phyloP scores from a whole-genome alignment of 1,284 basidiomycete genomes.

The Veloboletus limbatus region DNA sequence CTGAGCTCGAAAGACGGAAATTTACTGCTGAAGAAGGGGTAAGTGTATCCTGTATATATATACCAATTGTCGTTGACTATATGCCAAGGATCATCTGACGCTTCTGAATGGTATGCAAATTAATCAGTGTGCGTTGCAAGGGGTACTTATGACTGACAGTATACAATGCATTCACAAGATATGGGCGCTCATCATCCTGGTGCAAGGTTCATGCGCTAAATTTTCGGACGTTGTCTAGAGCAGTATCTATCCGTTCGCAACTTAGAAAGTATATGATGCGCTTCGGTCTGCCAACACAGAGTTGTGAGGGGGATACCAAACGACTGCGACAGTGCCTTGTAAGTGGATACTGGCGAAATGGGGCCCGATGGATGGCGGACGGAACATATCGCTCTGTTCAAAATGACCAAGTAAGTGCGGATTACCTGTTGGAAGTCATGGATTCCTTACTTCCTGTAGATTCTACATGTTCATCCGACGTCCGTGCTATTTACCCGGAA shows the following conservation, averaged over 20 bases:
- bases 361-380: conserved; percentile 85
- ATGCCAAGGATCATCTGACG: conserved; percentile 82
- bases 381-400: conserved; percentile 85
- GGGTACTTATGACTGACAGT: conserved; percentile 43
- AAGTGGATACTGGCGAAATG: conserved; percentile 92
- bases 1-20: conserved; percentile 87
- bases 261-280: conserved; percentile 90
- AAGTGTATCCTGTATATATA: conserved; percentile 21
- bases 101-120: conserved; percentile 73
- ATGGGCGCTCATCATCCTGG: conserved; percentile 85
- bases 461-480: conserved; percentile 87
- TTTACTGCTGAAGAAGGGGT: conserved; percentile 98
- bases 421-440: background rate
- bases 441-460: conserved; percentile 43
- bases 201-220: conserved; percentile 91
- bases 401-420: conserved; percentile 68
- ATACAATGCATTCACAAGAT: conserved; percentile 88
- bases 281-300: conserved; percentile 74
- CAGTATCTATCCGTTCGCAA: conserved; percentile 88
- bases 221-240: conserved; percentile 89
- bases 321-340: conserved; percentile 82
- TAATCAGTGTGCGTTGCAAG: background rate
- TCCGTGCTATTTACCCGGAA: conserved; percentile 94
- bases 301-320: conserved; percentile 82
- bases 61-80: conserved; percentile 7